Conservation (phyloP, 257 asterid species). For the Verbascum thapsus region DNA sequence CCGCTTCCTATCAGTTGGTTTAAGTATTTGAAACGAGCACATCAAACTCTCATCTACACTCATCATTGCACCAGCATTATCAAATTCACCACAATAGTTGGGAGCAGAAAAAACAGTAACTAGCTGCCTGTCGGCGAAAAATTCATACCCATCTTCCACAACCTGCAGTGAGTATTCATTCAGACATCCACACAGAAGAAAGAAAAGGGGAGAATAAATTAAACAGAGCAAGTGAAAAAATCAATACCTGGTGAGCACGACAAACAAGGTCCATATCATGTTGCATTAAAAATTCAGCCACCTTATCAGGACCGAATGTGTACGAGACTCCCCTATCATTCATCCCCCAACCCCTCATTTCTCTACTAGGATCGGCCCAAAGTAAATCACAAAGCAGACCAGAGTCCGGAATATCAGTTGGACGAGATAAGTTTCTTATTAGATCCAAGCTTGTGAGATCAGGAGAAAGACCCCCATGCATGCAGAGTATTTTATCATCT, state of each 20-base stretch:
- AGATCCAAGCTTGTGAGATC: conserved; percentile 53
- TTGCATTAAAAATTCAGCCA: conserved; percentile 54
- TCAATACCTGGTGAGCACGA: conserved; percentile 56
- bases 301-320: conserved; percentile 58
- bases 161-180: conserved; percentile 36
- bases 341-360: conserved; percentile 63
- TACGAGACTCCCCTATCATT: conserved; percentile 57
- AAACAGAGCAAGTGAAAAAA: neutral
- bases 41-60: conserved; percentile 58
- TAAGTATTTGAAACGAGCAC: conserved; percentile 56
- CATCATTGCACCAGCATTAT: conserved; percentile 60
- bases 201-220: neutral
- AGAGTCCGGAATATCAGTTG: conserved; percentile 59
- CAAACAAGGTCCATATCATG: conserved; percentile 62
- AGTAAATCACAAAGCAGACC: conserved; percentile 65
- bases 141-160: conserved; percentile 57
- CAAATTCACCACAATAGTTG: conserved; percentile 54
- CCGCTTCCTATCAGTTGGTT: conserved; percentile 50
- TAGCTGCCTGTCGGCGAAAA: conserved; percentile 49
- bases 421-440: conserved; percentile 56
- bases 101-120: conserved; percentile 58
- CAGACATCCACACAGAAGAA: conserved; percentile 13
- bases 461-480: conserved; percentile 70
- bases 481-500: conserved; percentile 62
- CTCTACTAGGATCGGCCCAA: conserved; percentile 67